These are phyloP conservation scores for Chalciporus pseudorubinellus DNA, from an alignment of 768 basidiomycete species.

Conservation along the genomic window DNA sequence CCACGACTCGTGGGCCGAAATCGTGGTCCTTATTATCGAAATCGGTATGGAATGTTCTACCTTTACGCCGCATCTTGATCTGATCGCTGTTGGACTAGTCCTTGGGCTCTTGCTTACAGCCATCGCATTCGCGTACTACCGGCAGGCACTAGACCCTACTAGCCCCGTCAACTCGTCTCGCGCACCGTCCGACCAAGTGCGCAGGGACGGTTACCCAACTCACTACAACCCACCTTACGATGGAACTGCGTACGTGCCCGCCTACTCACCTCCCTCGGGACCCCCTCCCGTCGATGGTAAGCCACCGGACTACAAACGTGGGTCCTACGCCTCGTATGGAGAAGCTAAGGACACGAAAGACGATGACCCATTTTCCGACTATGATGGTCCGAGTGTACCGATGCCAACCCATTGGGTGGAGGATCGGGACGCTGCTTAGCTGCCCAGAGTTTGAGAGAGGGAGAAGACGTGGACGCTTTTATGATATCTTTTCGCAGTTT, in stretches of 20 bases:
- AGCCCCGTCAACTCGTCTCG: conserved; percentile 52
- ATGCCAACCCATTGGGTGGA: conserved; percentile 36
- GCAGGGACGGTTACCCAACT: conserved; percentile 40
- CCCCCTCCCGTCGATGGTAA: conserved; percentile 47
- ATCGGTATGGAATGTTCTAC: conserved; percentile 42
- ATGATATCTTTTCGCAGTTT: not conserved
- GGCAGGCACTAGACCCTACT: conserved; percentile 70
- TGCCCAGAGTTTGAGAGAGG: conserved; percentile 10
- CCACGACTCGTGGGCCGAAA: conserved; percentile 65
- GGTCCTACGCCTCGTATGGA: conserved; percentile 28
- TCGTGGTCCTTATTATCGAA: conserved; percentile 59
- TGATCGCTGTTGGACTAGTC: conserved; percentile 35
- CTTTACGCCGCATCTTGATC: not conserved
- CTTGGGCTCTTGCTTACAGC: conserved; percentile 60
- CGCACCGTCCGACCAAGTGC: conserved; percentile 37
- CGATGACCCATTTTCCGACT: conserved; percentile 59
- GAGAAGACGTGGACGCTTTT: not conserved
- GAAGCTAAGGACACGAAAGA: conserved; percentile 35
- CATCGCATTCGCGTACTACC: conserved; percentile 68
- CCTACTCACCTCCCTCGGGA: conserved; percentile 50
- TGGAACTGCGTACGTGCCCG: conserved; percentile 26
- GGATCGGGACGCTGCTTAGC: conserved; percentile 44
- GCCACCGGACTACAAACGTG: conserved; percentile 49
- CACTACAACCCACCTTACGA: conserved; percentile 64
- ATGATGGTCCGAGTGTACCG: conserved; percentile 36